Evolutionary conservation across 1,139 yeast species (phyloP), one percentile per base, ranked within the genome.

Genomic region (Pichia sp.): DNA sequence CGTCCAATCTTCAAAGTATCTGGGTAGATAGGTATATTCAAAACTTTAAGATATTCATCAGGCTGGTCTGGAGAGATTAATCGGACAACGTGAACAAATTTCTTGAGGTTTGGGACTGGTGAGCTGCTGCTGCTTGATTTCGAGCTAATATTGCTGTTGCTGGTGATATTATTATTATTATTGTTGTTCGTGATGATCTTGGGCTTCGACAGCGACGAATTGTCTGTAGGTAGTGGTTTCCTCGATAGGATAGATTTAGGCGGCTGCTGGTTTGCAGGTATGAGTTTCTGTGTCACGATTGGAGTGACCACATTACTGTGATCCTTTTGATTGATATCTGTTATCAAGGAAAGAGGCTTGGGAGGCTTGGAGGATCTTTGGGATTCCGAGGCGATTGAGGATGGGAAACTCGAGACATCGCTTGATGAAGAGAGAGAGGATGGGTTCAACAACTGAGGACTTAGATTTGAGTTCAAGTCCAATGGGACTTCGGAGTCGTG

Each of bases 1-100:
- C 99, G 79, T 1, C 99, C 99, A 30, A 93, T 75, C 65, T 89
- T 89, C 54, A 93, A 73, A 1, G 91, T 85, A 29, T 89, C 92
- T 0, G 99, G 99, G 58, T 76, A 79, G 57, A 80, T 78, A 1
- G 98, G 97, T 7, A 95, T 84, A 30, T 83, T 82, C 41, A 95
- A 73, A 52, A 87, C 84, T 69, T 93, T 93, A 55, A 85, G 80
- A 49, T 61, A 60, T 41, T 84, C 86, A 0, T 97, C 87, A 53
- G 83, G 90, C 24, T 61, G 63, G 67, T 93, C 92, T 50, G 91
- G 71, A 0, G 97, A 85, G 14, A 80, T 71, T 55, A 92, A 73
- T 1, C 91, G 84, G 20, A 92, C 79, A 49, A 87, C 81, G 62
- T 68, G 68, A 6, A 67, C 68, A 47, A 50, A 61, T 42, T 62